Evolutionary conservation across 352 stramenopile species (phyloP), one percentile per base, ranked within the genome.

Genomic region (Phytopythium cucurbitacearum): DNA sequence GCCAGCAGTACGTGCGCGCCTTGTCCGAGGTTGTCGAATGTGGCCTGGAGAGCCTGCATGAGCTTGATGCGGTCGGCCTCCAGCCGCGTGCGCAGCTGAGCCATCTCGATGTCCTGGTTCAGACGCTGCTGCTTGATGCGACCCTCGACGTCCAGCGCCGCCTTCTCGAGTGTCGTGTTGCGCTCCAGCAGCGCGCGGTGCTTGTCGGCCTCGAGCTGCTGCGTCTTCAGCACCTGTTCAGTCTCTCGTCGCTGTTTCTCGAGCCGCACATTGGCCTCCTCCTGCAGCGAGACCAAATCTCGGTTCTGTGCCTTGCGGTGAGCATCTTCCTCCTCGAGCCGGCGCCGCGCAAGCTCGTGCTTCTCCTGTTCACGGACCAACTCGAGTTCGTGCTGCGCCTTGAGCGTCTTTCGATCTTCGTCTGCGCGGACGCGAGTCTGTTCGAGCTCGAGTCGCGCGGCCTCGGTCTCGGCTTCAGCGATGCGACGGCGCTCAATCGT

Each of bases 51-150:
- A 2, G 80, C 77, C 46, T 80, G 72, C 60, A 90, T 69, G 38
- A 90, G 46, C 53, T 85, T 87, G 35, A 80, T 57, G 28, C 78
- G 73, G 13, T 90, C 79, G 2, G 76, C 79, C 47, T 87, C 76
- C 6, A 87, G 73, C 32, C 72, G 58, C 42, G 85, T 67, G 10
- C 76, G 60, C 5, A 90, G 60, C 48, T 88, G 75, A 3, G 65
- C 71, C 69, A 84, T 85, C 46, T 88, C 77, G 49, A 90, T 90
- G 46, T 88, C 80, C 40, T 85, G 71, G 48, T 90, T 89, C 37
- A 73, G 35, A 3, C 80, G 75, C 53, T 91, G 76, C 54, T 91
- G 80, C 38, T 66, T 69, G 55, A 90, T 90, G 1, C 80, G 65
- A 0, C 75, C 77, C 41, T 87, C 75, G 10, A 85, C 69, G 48